Base-by-base conservation (phyloP, 2,329 filamentous ascomycete genomes). In the Talaromyces sp. region DNA sequence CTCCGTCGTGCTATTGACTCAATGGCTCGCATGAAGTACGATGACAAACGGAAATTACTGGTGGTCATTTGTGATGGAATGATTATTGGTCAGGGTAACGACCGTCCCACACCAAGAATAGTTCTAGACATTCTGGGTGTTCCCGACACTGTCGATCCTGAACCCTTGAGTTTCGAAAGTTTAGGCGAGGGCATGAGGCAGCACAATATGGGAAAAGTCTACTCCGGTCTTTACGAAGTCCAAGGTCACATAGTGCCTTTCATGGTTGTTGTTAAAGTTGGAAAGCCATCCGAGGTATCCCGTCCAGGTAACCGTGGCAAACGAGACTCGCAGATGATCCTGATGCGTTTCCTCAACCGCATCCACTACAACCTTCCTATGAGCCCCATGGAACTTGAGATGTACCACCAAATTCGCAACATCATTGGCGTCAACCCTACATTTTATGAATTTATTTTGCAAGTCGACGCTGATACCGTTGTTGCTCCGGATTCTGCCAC, bases 141-240 rank as follows among this genome's bases (percentile, higher is more conserved):
- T 31, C 89, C 91, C 1, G 92, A 97, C 66, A 89, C 88, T 2
- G 89, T 97, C 15, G 93, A 99, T 69, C 94, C 95, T 0, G 93
- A 97, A 72, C 91, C 94, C 2, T 81, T 99, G 59, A 97, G 91
- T 80, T 99, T 99, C 67, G 93, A 99, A 72, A 93, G 91, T 70
- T 83, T 99, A 36, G 94, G 94, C 60, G 93, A 97, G 75, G 94
- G 94, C 71, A 84, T 89, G 77, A 96, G 96, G 78, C 94, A 97
- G 74, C 94, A 97, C 80, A 99, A 99, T 75, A 97, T 97, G 93
- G 94, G 89, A 74, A 99, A 99, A 76, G 86, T 97, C 63, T 99
- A 99, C 77, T 97, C 94, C 19, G 94, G 94, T 69, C 81, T 99
- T 5, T 99, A 99, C 73, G 94, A 99, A 76, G 92, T 97, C 6